These are phyloP conservation scores for Pelagomonas calceolata DNA, from an alignment of 108 stramenopile species.

Conservation along the genomic window DNA sequence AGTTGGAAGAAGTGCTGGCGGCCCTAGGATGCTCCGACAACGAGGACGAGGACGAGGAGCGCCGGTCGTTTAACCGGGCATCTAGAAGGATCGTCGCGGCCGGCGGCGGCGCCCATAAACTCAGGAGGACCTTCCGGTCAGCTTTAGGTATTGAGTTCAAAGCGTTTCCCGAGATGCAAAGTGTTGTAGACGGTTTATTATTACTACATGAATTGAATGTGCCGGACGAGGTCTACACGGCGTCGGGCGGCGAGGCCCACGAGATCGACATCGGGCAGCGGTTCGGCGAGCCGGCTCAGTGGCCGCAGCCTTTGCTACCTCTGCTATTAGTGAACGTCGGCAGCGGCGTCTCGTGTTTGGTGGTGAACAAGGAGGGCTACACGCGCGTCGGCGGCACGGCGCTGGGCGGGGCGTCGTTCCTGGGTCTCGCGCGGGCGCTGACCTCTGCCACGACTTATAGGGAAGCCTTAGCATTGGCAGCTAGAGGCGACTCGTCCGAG, in stretches of 20 bases:
- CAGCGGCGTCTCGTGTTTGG: neutral
- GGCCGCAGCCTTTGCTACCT: neutral
- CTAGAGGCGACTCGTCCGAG: neutral
- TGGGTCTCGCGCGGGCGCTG: neutral
- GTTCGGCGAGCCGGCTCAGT: neutral
- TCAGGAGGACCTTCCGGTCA: neutral
- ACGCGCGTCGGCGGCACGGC: slow-evolving; percentile 1
- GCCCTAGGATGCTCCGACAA: neutral
- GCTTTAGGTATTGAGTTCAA: neutral
- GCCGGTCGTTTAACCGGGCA: neutral
- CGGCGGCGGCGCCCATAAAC: neutral
- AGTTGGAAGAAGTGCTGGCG: neutral
- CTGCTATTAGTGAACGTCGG: neutral
- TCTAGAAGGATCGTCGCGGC: neutral
- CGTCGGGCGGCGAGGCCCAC: too few relatives aligned
- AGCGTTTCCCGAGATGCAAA: neutral
- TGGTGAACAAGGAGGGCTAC: neutral
- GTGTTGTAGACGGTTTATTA: neutral
- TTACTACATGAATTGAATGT: neutral
- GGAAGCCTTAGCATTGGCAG: neutral
- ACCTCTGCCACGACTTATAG: neutral
- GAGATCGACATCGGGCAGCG: too few relatives aligned
- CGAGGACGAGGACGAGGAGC: neutral
- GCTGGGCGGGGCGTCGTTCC: neutral
- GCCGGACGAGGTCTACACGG: neutral